Percentiles rank a stretch among this genome's conserved stretches.
phyloP scores from a whole-genome alignment of 441 rosid species.

The Croton setiger region DNA sequence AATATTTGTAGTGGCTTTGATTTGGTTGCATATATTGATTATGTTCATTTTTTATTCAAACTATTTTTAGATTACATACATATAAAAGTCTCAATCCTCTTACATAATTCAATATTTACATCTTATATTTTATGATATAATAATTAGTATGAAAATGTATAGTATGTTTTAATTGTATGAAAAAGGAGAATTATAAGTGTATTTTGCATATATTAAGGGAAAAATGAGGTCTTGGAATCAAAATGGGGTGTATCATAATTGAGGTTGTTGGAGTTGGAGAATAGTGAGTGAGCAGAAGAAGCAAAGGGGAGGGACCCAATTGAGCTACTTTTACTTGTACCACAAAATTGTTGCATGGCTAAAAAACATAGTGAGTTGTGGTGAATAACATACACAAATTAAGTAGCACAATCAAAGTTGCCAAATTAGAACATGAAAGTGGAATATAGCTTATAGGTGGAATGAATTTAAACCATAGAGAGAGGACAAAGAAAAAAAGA shows the following conservation, averaged over 20 bases:
- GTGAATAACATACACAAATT: not conserved
- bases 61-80: too few species aligned
- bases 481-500: not conserved
- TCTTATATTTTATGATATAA: too few species aligned
- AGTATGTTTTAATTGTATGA: too few species aligned
- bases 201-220: too few species aligned
- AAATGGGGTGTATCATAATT: too few species aligned
- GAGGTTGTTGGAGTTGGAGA: not conserved
- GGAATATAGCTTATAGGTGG: not conserved
- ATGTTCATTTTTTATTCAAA: too few species aligned
- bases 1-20: not conserved
- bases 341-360: constrained; percentile 12
- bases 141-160: too few species aligned
- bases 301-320: not conserved
- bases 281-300: not conserved
- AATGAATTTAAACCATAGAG: not conserved
- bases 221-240: too few species aligned
- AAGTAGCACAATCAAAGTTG: not conserved
- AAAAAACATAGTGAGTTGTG: not conserved
- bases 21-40: too few species aligned
- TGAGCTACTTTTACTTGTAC: not conserved
- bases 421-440: not conserved
- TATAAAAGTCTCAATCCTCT: too few species aligned
- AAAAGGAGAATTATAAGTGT: too few species aligned
- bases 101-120: too few species aligned